Evolutionary conservation across 208 protist species (phyloP), one percentile per base, ranked within the genome.

Genomic region (Crithidia bombi): DNA sequence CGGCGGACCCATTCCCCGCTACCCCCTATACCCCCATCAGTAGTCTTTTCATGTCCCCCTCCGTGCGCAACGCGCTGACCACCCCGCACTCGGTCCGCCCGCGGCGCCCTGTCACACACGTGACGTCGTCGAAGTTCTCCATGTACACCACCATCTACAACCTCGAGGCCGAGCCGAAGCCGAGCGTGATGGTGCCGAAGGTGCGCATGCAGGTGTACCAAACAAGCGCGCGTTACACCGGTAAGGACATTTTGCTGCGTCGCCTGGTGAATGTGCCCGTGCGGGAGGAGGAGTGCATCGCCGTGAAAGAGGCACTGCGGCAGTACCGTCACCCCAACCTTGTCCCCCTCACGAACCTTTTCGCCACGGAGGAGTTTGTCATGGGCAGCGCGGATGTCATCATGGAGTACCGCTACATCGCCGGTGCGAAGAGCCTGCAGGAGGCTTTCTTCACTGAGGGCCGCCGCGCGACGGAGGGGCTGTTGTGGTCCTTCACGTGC

Each of bases 121-220:
- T 96, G 3, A 89, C 87, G 14, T 91, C 86, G 23, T 89, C 84
- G 5, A 96, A 93, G 78, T 96, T 96, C 65, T 75, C 85, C 43
- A 72, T 76, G 47, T 96, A 92, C 81, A 91, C 85, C n/a, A 92
- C 91, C 57, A 91, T 96, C 62, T 93, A 90, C 82, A 96, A 96
- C 69, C 68, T 96, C 33, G 87, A 96, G 73, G 51, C 81, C 41
- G 83, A 89, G 65, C 62, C 84, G 30, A 82, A 75, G 46, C 72
- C 79, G 41, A 89, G 82, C 50, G 61, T 78, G 65, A 80, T 90
- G 65, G 72, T 85, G 57, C 73, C 81, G n/a, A 86, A 89, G 65
- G 44, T 91, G 58, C 77, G 69, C 61, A 91, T 81, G 62, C 87
- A 92, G 64, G 72, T 86, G 21, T 94, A 92, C 67, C 89, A 92